Percentiles rank a stretch among this genome's conserved stretches.
Evolutionary conservation across 805 yeast species (phyloP).

Genomic region (Candida koratica): DNA sequence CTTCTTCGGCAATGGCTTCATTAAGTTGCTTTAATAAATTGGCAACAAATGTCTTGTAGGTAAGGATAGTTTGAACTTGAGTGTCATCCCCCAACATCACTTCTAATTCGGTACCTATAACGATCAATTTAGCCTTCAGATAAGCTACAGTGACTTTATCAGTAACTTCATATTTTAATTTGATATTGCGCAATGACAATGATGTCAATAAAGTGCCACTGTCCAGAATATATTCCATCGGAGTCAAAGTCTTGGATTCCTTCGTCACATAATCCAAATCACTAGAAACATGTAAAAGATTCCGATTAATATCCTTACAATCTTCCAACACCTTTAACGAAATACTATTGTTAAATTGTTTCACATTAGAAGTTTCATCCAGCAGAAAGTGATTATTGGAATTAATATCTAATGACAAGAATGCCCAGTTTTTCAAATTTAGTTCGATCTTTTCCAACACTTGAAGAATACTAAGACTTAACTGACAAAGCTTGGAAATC

Average conservation of each 20-base stretch:
- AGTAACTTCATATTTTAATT: constrained; percentile 47
- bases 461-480: constrained; percentile 44
- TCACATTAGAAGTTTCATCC: constrained; percentile 15
- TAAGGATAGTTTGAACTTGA: constrained; percentile 23
- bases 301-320: constrained; percentile 46
- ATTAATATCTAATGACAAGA: constrained; percentile 48
- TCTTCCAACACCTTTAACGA: constrained; percentile 51
- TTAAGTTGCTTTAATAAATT: constrained; percentile 57
- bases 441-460: constrained; percentile 48
- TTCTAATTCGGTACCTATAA: constrained; percentile 62
- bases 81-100: constrained; percentile 36
- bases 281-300: constrained; percentile 37
- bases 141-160: constrained; percentile 56
- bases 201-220: constrained; percentile 49
- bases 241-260: constrained; percentile 37
- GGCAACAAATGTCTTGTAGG: constrained; percentile 58
- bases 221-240: constrained; percentile 49
- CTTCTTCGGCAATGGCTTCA: constrained; percentile 48
- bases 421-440: constrained; percentile 51
- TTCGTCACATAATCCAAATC: constrained; percentile 47
- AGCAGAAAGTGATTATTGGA: constrained; percentile 37
- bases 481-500: constrained; percentile 46
- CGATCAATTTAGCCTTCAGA: constrained; percentile 60
- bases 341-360: constrained; percentile 47
- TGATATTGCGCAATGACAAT: constrained; percentile 42